Percentiles rank a stretch among this genome's conserved stretches.
These are phyloP conservation scores for Penicillium robsamsonii DNA, from an alignment of 495 filamentous ascomycete species.

Conservation along the genomic window DNA sequence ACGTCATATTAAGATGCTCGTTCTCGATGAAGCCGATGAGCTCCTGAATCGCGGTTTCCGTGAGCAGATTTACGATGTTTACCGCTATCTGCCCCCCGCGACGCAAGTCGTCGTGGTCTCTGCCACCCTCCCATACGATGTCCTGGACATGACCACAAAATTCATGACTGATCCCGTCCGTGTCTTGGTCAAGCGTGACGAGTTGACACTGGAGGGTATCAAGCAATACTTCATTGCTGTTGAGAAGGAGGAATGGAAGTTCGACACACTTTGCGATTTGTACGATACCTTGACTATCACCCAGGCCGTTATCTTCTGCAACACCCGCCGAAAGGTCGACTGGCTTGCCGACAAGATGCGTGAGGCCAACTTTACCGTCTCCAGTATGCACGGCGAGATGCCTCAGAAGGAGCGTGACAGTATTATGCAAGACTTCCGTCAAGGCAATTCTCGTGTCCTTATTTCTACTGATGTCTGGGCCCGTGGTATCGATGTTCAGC, in stretches of 20 bases:
- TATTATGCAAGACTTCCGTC: constrained; percentile 99
- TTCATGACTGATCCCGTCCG: constrained; percentile 99
- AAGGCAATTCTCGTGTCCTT: constrained; percentile 93
- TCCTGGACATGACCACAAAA: constrained; percentile 98
- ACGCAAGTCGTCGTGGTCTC: constrained; percentile 98
- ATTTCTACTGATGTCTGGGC: constrained; percentile 98
- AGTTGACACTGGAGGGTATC: constrained; percentile 95
- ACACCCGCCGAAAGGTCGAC: constrained; percentile 98
- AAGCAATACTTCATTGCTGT: constrained; percentile 99
- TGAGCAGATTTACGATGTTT: constrained; percentile 99
- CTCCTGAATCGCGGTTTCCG: constrained; percentile 89
- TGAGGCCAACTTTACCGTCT: constrained; percentile 96
- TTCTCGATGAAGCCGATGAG: constrained; percentile 97
- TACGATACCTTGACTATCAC: constrained; percentile 99
- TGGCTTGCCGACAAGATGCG: constrained; percentile 99
- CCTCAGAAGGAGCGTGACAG: constrained; percentile 94
- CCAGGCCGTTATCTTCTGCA: constrained; percentile 99
- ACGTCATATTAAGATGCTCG: constrained; percentile 96
- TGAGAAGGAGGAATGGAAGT: constrained; percentile 99
- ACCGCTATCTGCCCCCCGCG: constrained; percentile 90
- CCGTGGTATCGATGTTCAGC: constrained; percentile 98
- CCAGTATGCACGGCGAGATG: constrained; percentile 99
- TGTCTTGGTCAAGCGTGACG: constrained; percentile 99
- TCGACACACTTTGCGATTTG: constrained; percentile 98
- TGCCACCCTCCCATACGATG: constrained; percentile 95